phyloP scores from a whole-genome alignment of 2,329 filamentous ascomycete species.

The Coniella lustricola region DNA sequence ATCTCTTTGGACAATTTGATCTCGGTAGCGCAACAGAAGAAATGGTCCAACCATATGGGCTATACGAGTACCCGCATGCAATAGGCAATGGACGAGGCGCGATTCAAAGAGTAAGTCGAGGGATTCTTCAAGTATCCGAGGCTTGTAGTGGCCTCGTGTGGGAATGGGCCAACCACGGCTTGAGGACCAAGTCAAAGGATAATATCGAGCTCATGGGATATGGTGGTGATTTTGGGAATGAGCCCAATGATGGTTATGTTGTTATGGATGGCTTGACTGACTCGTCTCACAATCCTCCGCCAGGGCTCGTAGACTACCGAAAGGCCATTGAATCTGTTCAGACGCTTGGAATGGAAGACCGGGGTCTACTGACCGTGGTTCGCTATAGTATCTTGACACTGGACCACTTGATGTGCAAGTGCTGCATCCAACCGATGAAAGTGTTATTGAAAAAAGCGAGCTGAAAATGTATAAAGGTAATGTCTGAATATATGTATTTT shows the following conservation, averaged over 20 bases:
- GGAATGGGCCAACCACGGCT: constrained; percentile 51
- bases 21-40: constrained; percentile 28
- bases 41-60: constrained; percentile 44
- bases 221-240: constrained; percentile 50
- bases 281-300: constrained; percentile 41
- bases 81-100: constrained; percentile 65
- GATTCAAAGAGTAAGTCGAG: constrained; percentile 57
- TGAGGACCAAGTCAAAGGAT: constrained; percentile 35
- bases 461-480: constrained; percentile 35
- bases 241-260: constrained; percentile 50
- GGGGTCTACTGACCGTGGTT: constrained; percentile 41
- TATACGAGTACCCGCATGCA: constrained; percentile 45
- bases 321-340: constrained; percentile 55
- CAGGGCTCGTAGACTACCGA: constrained; percentile 47
- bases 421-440: constrained; percentile 35
- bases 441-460: constrained; percentile 27
- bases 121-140: constrained; percentile 50
- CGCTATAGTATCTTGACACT: constrained; percentile 48
- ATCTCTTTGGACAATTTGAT: constrained; percentile 36
- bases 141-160: constrained; percentile 55
- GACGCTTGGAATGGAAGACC: constrained; percentile 35
- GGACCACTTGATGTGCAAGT: constrained; percentile 41
- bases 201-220: constrained; percentile 44
- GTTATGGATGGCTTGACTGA: constrained; percentile 44
- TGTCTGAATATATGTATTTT: no score